phyloP scores from a whole-genome alignment of 768 basidiomycete species.

The Termitomyces sp. region DNA sequence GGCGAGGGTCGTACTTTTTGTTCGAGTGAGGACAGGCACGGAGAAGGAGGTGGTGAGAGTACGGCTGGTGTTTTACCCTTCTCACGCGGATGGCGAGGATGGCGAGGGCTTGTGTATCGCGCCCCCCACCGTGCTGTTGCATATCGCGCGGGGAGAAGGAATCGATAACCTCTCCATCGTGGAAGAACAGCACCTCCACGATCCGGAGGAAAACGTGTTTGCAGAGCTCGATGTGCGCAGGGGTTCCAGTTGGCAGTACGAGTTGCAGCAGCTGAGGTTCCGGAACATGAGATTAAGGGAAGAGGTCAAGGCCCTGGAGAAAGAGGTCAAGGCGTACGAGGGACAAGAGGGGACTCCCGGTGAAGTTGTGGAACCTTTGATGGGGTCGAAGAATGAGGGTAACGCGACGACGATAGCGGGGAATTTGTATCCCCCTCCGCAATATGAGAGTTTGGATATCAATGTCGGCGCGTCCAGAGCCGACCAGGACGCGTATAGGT shows the following conservation, averaged over 20 bases:
- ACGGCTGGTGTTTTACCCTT: conserved; percentile 23
- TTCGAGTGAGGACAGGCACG: conserved; percentile 12
- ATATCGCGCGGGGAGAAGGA: conserved; percentile 25
- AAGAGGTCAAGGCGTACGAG: not conserved
- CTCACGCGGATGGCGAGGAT: not conserved
- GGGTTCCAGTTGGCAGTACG: conserved; percentile 90
- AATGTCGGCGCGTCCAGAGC: too few relatives aligned
- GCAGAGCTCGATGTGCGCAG: conserved; percentile 63
- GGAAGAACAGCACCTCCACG: not conserved
- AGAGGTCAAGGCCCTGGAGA: conserved; percentile 37
- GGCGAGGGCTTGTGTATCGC: conserved; percentile 17
- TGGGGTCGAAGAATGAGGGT: not conserved
- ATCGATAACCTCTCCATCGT: not conserved
- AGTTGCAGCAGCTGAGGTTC: conserved; percentile 78
- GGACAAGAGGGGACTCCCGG: not conserved
- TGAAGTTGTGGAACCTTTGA: not conserved
- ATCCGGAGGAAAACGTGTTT: conserved; percentile 43
- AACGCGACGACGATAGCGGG: not conserved
- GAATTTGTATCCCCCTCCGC: not conserved
- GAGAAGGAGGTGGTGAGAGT: conserved; percentile 16
- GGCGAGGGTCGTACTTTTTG: conserved; percentile 4
- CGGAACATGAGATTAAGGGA: conserved; percentile 61
- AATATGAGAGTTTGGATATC: too few relatives aligned
- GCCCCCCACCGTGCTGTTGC: conserved; percentile 31
- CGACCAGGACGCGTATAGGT: not conserved